Base-by-base conservation (phyloP, 768 basidiomycete species). In the Suillus lakei region DNA sequence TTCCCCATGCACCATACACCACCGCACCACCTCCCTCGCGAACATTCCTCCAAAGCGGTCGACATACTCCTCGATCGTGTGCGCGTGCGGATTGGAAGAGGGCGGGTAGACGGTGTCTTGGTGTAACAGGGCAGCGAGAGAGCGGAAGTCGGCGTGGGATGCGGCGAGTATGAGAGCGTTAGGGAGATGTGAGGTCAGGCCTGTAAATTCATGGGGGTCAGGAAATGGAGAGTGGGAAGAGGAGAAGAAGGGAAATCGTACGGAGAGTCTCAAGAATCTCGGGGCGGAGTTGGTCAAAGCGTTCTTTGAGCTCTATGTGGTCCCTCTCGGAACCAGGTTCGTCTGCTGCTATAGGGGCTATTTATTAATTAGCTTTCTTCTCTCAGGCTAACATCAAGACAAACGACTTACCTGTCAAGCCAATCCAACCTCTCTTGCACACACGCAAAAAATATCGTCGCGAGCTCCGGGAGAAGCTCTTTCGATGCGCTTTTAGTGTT, bases 1-100 rank as follows among this genome's bases (percentile, higher is more conserved):
- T 77, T 95, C 94, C 21, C 92, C 93, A 68, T 96, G 90, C 69
- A 95, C 92, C 59, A 97, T 91, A 75, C 94, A 97, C 92, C 92
- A 98, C 71, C 88, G 86, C 72, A 93, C 96, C n/a, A 98, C 82
- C 71, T 94, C 90, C n/a, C 84, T 88, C 0, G 95, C 91, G 68
- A 98, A 99, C 15, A 87, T 88, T 39, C 94, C 89, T 59, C 90
- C 87, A 78, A 91, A 97, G 70, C 83, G 84, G 53, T 91, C 84
- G 64, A 96, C 86, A 76, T 95, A 98, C 5, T 76, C 74, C 70
- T 89, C 85, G 21, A 95, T 89, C 23, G 88, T 82, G 30, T 78
- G 73, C 2, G 82, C 81, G 69, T 91, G 82, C 1, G 91, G 88
- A 70, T 92, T 93, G 46, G 85, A 79, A 58, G 88, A 77, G 2